A percentile compares a stretch with the other conserved stretches of the same genome.
These are phyloP conservation scores for Tolypocladium capitatum DNA, from an alignment of 2,329 filamentous ascomycete species.

Conservation along the genomic window DNA sequence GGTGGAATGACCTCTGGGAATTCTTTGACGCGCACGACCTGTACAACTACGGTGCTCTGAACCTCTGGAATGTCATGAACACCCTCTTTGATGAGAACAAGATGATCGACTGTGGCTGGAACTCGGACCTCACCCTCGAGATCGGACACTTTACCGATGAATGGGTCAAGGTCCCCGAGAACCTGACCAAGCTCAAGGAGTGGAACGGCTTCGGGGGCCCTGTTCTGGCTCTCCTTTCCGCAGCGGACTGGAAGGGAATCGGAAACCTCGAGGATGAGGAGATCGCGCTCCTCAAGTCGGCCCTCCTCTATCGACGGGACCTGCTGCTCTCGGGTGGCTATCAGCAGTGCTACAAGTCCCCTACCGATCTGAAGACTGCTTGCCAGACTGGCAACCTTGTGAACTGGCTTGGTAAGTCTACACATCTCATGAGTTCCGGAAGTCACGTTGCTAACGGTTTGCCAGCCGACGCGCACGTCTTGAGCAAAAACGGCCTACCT, in stretches of 20 bases:
- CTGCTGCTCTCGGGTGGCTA: constrained; percentile 10
- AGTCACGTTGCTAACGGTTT: constrained; percentile 5
- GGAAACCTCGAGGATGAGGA: constrained; percentile 16
- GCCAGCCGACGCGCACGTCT: constrained; percentile 15
- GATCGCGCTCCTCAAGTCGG: constrained; percentile 16
- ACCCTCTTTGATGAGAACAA: constrained; percentile 27
- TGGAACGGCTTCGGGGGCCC: constrained; percentile 15
- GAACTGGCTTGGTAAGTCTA: constrained; percentile 23
- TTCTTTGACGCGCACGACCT: constrained; percentile 36
- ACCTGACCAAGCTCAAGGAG: constrained; percentile 16
- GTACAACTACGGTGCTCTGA: constrained; percentile 31
- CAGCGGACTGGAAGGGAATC: constrained; percentile 14
- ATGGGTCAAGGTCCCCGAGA: constrained; percentile 18
- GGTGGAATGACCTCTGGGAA: constrained; percentile 28
- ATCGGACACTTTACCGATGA: constrained; percentile 23
- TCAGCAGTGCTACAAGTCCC: constrained; percentile 4
- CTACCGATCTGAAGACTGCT: constrained; percentile 14
- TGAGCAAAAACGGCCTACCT: constrained; percentile 15
- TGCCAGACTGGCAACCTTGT: constrained; percentile 14
- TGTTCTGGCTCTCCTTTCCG: constrained; percentile 14
- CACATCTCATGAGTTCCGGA: background rate
- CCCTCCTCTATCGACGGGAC: constrained; percentile 18
- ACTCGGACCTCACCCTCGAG: constrained; percentile 12
- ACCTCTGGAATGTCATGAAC: constrained; percentile 33
- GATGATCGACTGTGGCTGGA: constrained; percentile 15